Base-by-base conservation (phyloP, 331 rosid species). In the Acacia pycnantha region DNA sequence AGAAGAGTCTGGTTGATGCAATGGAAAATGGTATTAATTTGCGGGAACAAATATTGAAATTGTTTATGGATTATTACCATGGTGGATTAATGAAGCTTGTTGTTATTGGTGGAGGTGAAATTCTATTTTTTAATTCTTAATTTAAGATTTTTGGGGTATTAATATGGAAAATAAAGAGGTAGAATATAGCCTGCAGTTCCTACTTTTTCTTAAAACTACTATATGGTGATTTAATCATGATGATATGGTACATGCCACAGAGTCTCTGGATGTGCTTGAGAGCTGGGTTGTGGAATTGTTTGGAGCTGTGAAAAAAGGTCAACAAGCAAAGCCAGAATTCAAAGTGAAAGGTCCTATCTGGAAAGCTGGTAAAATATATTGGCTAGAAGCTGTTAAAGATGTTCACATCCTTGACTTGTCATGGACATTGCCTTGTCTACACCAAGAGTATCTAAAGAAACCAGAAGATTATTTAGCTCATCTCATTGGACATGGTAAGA, bases 41-140 rank as follows among this genome's bases (percentile, higher is more conserved):
- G 88, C 87, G 92, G 65, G 94, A 90, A 76, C 94, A 88, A 64
- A 91, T 93, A 90, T 83, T 93, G 79, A 90, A 89, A 82, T 80
- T 95, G 75, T 95, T 88, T 82, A 51, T 56, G 50, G 85, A 91
- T 81, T 89, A 89, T 88, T 95, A 95, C 91, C 98, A 93, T 80
- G 99, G 98, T 77, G 99, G 99, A 89, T 84, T 95, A 67, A 95
- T 95, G 99, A 95, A 91, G 91, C 94, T 95, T 71, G 98, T 87
- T 81, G 89, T 95, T 86, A 93, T 95, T 86, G 99, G 99, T 79
- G 99, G 99, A 93, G 99, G 99, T 93, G 81, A 85, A 86, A 56
- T 41, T 84, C 74, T 65, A 54, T 82, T 77, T 84, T 47, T 43
- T 74, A 54, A 82, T 69, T 73, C 77, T 76, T 77, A 46, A 46